Evolutionary conservation across 441 rosid genomes (phyloP).

Genomic region (Hypseocharis bilobata): DNA sequence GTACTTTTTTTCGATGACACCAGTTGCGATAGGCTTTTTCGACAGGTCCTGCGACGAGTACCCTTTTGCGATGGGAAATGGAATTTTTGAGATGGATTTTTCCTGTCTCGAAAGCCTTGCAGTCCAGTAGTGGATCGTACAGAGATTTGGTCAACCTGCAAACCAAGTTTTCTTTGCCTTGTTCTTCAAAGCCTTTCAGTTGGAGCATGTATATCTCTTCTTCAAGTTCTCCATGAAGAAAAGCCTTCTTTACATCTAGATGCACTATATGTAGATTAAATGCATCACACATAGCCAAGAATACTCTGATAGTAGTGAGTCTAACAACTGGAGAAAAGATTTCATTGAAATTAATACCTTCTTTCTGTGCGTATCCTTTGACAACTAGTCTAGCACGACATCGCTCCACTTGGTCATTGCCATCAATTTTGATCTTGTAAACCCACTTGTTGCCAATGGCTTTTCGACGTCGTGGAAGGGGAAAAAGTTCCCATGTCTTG

Average conservation of each 20-base stretch:
- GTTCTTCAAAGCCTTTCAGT: background rate
- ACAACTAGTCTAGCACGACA: slow-evolving; percentile 13
- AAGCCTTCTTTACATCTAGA: slow-evolving; percentile 7
- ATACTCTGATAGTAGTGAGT: background rate
- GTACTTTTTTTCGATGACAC: too few species aligned
- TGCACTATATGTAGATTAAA: background rate
- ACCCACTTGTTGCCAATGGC: slow-evolving; percentile 10
- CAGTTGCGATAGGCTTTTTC: too few species aligned
- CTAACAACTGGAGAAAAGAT: background rate
- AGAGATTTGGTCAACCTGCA: background rate
- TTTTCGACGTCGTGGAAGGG: slow-evolving; percentile 9
- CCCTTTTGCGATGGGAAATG: too few species aligned
- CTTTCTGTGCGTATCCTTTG: slow-evolving; percentile 7
- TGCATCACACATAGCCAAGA: background rate
- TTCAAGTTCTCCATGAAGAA: background rate
- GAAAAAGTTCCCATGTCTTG: too few species aligned
- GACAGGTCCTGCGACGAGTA: too few species aligned
- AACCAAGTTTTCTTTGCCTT: background rate
- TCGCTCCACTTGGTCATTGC: slow-evolving; percentile 3
- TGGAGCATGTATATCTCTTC: background rate
- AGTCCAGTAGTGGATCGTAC: too few species aligned
- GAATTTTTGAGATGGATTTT: too few species aligned
- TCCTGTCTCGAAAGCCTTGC: too few species aligned
- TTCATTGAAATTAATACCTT: background rate
- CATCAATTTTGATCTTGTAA: slow-evolving; percentile 11